Evolutionary conservation across 1,284 basidiomycete genomes (phyloP), one percentile per base, ranked within the genome.

Genomic region (Rhodotorula sp.): DNA sequence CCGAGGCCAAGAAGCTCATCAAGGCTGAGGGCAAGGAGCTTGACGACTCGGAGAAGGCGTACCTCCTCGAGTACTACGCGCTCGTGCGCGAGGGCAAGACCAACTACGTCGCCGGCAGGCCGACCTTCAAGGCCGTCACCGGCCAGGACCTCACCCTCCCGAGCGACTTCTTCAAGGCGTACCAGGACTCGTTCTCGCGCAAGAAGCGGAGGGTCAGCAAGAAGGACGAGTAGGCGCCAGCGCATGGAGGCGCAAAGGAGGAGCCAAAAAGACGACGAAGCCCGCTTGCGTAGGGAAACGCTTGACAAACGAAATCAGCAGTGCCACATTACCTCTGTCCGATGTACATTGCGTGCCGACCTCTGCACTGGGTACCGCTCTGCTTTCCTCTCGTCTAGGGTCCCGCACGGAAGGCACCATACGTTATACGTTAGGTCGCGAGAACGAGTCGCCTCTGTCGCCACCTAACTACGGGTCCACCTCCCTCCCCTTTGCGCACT

Each of bases 401-500:
- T n/a, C n/a, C n/a, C n/a, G n/a, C n/a, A n/a, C n/a, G n/a, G n/a
- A n/a, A n/a, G n/a, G n/a, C n/a, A n/a, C n/a, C n/a, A n/a, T n/a
- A n/a, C n/a, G n/a, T n/a, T n/a, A n/a, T n/a, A n/a, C n/a, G n/a
- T n/a, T n/a, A n/a, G n/a, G n/a, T n/a, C n/a, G n/a, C n/a, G n/a
- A n/a, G n/a, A n/a, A n/a, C n/a, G n/a, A n/a, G n/a, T n/a, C n/a
- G n/a, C n/a, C n/a, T n/a, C n/a, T n/a, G n/a, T n/a, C n/a, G n/a
- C n/a, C n/a, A n/a, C n/a, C n/a, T n/a, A n/a, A n/a, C 51, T 57
- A 77, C 37, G 73, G 64, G 59, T 76, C 78, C 27, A 68, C 66
- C 48, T 59, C 67, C 39, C 75, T 67, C 27, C 72, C 72, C 21
- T 36, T 7, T 12, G 64, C 59, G 4, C 32, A 46, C 61, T 77